Conservation (phyloP, 2,329 filamentous ascomycete species). For the Ceratocystis harringtonii region DNA sequence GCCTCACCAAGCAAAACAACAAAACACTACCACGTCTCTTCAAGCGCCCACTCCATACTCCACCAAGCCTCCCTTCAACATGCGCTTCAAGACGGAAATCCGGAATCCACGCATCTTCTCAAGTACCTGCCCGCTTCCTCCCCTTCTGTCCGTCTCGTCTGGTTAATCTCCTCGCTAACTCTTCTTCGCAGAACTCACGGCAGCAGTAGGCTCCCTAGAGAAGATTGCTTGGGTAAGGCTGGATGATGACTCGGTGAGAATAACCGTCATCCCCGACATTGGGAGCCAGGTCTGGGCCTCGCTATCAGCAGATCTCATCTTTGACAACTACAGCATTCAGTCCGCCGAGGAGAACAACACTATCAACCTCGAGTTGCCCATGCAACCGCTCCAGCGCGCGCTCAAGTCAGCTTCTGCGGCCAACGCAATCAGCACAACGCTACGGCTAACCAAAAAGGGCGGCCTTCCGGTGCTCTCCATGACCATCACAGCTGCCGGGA, state of each 20-base stretch:
- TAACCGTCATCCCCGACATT: constrained; percentile 88
- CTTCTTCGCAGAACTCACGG: constrained; percentile 40
- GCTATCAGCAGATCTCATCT: constrained; percentile 64
- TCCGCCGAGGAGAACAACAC: constrained; percentile 71
- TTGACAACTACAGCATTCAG: constrained; percentile 70
- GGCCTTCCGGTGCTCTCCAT: constrained; percentile 73
- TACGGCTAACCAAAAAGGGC: constrained; percentile 88
- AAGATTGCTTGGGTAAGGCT: constrained; percentile 85
- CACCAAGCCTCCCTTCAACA: constrained; percentile 24
- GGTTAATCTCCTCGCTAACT: constrained; percentile 1
- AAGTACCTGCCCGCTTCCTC: constrained; percentile 27
- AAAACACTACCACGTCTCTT: no score
- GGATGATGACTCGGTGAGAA: constrained; percentile 72
- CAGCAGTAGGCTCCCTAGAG: constrained; percentile 50
- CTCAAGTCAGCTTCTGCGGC: constrained; percentile 61
- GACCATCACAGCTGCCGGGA: constrained; percentile 66
- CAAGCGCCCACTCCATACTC: background rate
- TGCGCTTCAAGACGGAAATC: constrained; percentile 53
- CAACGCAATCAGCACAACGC: constrained; percentile 63
- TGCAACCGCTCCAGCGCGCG: constrained; percentile 78
- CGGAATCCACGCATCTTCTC: constrained; percentile 52
- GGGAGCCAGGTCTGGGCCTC: constrained; percentile 92
- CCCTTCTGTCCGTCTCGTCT: background rate
- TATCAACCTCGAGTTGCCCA: constrained; percentile 90
- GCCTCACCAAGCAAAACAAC: background rate